A percentile compares a stretch with the other conserved stretches of the same genome.
phyloP scores from a whole-genome alignment of 768 basidiomycete genomes.

The Phanerochaete carnosa region DNA sequence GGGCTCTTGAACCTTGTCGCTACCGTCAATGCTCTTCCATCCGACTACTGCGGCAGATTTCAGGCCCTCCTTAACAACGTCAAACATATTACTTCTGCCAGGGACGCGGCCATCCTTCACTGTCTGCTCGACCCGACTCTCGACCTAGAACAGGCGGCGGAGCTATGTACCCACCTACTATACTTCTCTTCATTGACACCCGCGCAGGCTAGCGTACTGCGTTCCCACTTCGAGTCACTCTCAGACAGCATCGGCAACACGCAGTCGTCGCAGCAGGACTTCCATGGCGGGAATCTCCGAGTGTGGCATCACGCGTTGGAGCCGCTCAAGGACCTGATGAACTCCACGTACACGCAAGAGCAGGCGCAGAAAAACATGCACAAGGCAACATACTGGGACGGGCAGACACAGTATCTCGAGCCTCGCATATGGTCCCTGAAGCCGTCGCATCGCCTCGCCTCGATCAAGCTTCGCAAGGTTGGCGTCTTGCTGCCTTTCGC shows the following conservation, averaged over 20 bases:
- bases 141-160: neutral
- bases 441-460: neutral
- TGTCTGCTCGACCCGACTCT: neutral
- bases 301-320: neutral
- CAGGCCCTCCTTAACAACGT: neutral
- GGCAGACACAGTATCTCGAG: neutral
- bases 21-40: neutral
- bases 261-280: neutral
- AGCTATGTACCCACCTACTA: neutral
- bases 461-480: neutral
- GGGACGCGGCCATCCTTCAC: neutral
- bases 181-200: neutral
- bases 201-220: neutral
- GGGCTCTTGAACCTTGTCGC: neutral
- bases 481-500: neutral
- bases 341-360: neutral
- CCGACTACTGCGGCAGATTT: neutral
- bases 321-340: neutral
- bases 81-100: neutral
- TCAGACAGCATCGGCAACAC: neutral
- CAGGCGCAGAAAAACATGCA: neutral
- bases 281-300: neutral
- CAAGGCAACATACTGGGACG: neutral
- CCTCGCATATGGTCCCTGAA: neutral
- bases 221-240: neutral